Conservation (phyloP, 2,329 filamentous ascomycete species). For the Venturia oleaginea region DNA sequence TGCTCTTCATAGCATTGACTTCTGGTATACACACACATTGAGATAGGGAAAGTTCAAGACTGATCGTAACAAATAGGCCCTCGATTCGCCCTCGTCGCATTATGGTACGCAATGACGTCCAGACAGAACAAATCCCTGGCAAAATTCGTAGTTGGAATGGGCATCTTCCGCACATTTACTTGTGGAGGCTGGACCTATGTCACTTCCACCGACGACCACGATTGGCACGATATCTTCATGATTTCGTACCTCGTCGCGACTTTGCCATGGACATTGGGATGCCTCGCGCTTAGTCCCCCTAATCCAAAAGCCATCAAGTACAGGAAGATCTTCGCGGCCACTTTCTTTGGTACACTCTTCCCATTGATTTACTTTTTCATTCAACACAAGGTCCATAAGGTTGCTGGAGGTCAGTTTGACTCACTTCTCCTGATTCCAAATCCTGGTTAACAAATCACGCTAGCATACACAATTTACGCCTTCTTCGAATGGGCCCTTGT, state of each 20-base stretch:
- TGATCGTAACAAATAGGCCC: conserved; percentile 49
- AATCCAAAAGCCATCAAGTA: conserved; percentile 79
- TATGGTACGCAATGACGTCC: conserved; percentile 86
- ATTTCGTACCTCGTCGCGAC: conserved; percentile 94
- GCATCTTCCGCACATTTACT: conserved; percentile 79
- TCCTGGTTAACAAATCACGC: conserved; percentile 19
- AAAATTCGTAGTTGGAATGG: conserved; percentile 69
- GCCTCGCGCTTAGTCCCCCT: conserved; percentile 75
- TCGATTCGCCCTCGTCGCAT: conserved; percentile 77
- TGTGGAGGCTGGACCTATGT: conserved; percentile 98
- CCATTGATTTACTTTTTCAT: conserved; percentile 96
- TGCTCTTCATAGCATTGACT: conserved; percentile 93
- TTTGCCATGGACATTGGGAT: conserved; percentile 89
- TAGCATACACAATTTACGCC: conserved; percentile 93
- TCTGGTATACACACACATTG: conserved; percentile 50
- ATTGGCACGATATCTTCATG: conserved; percentile 99
- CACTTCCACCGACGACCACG: conserved; percentile 94
- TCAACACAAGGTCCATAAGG: conserved; percentile 92
- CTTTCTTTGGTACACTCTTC: conserved; percentile 85
- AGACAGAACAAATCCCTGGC: conserved; percentile 52
- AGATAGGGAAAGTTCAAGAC: background rate
- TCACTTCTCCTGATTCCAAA: background rate
- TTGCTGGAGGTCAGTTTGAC: conserved; percentile 68
- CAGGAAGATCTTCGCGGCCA: conserved; percentile 70
- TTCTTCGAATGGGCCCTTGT: conserved; percentile 98